Base-by-base conservation (phyloP, 305 asterid species). In the Stenogyne calaminthoides region DNA sequence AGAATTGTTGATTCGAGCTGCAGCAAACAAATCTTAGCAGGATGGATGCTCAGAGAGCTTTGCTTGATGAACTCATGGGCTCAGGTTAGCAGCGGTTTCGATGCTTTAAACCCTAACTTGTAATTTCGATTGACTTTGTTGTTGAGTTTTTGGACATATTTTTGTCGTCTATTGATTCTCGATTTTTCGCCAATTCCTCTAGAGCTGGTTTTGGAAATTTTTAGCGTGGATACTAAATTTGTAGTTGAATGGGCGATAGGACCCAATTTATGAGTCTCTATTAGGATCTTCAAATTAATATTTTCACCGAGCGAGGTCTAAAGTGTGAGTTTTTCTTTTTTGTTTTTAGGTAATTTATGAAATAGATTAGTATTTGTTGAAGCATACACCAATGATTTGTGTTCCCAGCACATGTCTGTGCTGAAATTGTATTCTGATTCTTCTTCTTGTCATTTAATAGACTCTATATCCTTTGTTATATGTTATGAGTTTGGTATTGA, bases 31-130 rank as follows among this genome's bases (percentile, higher is more conserved):
- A 72, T 60, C 60, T 68, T 5, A 64, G 69, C 62, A 70, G 60
- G 76, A 94, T 94, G 99, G 97, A 94, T 74, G 99, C 99, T 71
- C 99, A 94, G 81, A 87, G 97, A 84, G 97, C 99, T 77, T 84
- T 94, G 88, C 93, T 94, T 34, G 99, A 94, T 84, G 99, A 94
- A 85, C 99, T 94, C 80, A 90, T 94, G 96, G 99, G 99, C 82
- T 80, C 97, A 78, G 96, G 98, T 95, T 75, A 64, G 75, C 59
- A 19, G 44, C 70, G 9, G 25, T 72, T 56, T n/a, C 60, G 7
- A 65, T 44, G 57, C 58, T 65, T 61, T 59, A 63, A 74, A 55
- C 77, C 81, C 85, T 20, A 54, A 67, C 58, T 61, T 56, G 37
- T 9, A 27, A 64, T 73, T 42, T 60, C 42, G 27, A 70, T 78